Base-by-base conservation (phyloP, 352 stramenopile species). In the Pythium volutum region DNA sequence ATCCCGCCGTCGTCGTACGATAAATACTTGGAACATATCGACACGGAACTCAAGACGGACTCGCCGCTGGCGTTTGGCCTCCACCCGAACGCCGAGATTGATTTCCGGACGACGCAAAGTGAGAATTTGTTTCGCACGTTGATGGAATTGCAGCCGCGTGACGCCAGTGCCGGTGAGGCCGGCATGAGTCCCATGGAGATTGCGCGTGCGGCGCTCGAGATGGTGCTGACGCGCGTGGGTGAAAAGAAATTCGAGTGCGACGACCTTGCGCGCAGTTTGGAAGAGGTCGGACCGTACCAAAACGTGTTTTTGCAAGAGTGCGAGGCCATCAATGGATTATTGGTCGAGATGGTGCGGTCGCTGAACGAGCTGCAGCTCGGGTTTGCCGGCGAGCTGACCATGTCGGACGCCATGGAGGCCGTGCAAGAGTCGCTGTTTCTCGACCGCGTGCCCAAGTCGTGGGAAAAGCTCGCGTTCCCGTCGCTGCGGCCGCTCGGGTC, bases 231-330 rank as follows among this genome's bases (percentile, higher is more conserved):
- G 16, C 87, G 95, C 43, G 96, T 99, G 25, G 93, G 88, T 8
- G 97, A 99, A 59, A 98, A 98, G 75, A 97, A 94, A 59, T 99
- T 99, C 66, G 96, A 99, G 62, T 90, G 97, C 11, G 96, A 99
- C 62, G 97, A 99, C 41, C 95, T 99, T 49, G 67, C 84, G 7
- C 83, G 91, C 34, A 92, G 74, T 34, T 65, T 99, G 2, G 97
- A 99, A 69, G 97, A 99, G 62, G 83, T 93, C 59, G 77, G 96
- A 53, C 67, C 97, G 82, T 97, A 97, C 69, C 91, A 98, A 74
- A 99, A 99, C 75, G 96, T 98, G 26, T 99, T 99, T 62, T 84
- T 99, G 16, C 96, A 99, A 73, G 97, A 99, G 79, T 98, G 96
- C 70, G 96, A 98, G 60, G 84, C 97, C n/a, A 98, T 99, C 73